phyloP scores from a whole-genome alignment of 139 green algal species.

The Zygnema circumcarinatum region DNA sequence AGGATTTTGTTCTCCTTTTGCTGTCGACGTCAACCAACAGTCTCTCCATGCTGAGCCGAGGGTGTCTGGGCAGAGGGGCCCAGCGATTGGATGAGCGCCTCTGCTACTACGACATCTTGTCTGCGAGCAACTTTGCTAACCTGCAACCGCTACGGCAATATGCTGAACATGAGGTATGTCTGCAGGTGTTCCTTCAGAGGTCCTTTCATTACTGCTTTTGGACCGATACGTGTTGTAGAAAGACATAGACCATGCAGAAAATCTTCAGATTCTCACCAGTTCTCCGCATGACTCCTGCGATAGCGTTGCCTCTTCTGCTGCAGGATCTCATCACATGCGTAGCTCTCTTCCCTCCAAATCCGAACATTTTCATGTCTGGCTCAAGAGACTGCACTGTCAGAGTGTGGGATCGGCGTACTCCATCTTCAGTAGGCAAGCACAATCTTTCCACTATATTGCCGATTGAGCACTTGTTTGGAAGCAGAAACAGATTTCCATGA shows the following conservation, averaged over 20 bases:
- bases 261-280: no score
- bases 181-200: no score
- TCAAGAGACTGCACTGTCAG: constrained; percentile 61
- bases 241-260: no score
- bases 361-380: constrained; percentile 67
- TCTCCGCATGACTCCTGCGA: no score
- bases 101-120: constrained; percentile 44
- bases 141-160: constrained; percentile 49
- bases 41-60: not conserved
- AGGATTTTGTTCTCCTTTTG: no score
- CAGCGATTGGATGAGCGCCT: constrained; percentile 40
- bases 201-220: no score
- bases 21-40: not conserved
- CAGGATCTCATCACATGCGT: constrained; percentile 67
- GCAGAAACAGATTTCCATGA: no score
- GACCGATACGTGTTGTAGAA: no score
- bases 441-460: not conserved
- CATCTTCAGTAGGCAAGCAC: constrained; percentile 47
- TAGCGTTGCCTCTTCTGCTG: not conserved
- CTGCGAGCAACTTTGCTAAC: constrained; percentile 4
- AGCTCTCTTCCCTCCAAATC: constrained; percentile 36
- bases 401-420: constrained; percentile 67
- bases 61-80: constrained; percentile 14
- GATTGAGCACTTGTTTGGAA: not conserved
- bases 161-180: constrained; percentile 52